Percentiles rank a stretch among this genome's conserved stretches.
These are phyloP conservation scores for Panaeolus cyanescens DNA, from an alignment of 768 basidiomycete genomes.

Conservation along the genomic window DNA sequence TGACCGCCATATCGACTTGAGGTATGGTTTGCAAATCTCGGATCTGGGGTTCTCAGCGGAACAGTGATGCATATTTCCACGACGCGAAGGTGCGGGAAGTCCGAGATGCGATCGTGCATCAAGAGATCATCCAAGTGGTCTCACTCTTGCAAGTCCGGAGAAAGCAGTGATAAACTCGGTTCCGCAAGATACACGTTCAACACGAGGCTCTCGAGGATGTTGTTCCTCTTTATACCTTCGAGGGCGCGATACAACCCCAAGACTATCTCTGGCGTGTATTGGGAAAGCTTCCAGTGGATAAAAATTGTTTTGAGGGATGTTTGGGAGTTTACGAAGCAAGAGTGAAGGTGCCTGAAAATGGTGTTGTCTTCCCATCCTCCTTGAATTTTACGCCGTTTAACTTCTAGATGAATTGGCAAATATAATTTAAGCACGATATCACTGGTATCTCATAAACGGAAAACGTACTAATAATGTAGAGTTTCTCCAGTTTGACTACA, in stretches of 20 bases:
- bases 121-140: neutral
- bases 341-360: too few species aligned
- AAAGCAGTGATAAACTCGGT: neutral
- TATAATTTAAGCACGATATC: too few species aligned
- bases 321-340: neutral
- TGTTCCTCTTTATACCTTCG: neutral
- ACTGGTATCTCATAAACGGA: too few species aligned
- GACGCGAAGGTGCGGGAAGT: conserved; percentile 1
- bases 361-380: too few species aligned
- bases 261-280: neutral
- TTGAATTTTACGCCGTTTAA: too few species aligned
- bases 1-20: neutral
- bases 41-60: neutral
- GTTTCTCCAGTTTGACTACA: neutral
- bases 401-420: too few species aligned
- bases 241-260: neutral
- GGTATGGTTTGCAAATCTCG: neutral
- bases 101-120: neutral
- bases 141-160: neutral
- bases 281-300: neutral
- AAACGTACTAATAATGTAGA: neutral
- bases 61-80: neutral
- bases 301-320: neutral
- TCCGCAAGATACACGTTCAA: neutral
- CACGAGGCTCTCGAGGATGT: neutral